Conservation (phyloP, 2,329 filamentous ascomycete species). For the Ascochyta lentis region DNA sequence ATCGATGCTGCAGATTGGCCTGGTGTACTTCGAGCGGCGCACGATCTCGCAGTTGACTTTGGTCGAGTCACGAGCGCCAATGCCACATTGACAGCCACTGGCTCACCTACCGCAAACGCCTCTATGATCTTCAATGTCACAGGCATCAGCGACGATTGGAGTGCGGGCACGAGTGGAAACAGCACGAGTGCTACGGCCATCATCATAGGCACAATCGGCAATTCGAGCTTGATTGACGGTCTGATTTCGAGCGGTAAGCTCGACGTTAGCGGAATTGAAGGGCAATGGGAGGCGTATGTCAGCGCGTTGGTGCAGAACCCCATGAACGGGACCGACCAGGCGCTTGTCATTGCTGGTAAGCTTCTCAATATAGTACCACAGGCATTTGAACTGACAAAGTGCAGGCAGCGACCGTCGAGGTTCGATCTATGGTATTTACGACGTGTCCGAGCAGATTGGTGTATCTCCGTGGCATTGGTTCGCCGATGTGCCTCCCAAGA, state of each 20-base stretch:
- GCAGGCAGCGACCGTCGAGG: slow-evolving; percentile 67
- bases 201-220: slow-evolving; percentile 72
- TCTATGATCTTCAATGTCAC: slow-evolving; percentile 53
- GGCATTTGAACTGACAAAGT: slow-evolving; percentile 10
- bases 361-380: background rate
- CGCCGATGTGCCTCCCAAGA: slow-evolving; percentile 65
- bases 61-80: slow-evolving; percentile 73
- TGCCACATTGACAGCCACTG: slow-evolving; percentile 61
- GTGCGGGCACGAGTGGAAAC: slow-evolving; percentile 26
- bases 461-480: slow-evolving; percentile 75
- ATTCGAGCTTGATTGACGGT: slow-evolving; percentile 66
- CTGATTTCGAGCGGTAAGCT: slow-evolving; percentile 64
- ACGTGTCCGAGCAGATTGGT: slow-evolving; percentile 75
- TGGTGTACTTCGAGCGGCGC: slow-evolving; percentile 71
- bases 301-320: slow-evolving; percentile 66
- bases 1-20: slow-evolving; percentile 63
- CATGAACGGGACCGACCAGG: slow-evolving; percentile 61
- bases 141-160: slow-evolving; percentile 46
- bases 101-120: slow-evolving; percentile 57
- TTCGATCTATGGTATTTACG: slow-evolving; percentile 74
- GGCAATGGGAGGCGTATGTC: slow-evolving; percentile 73
- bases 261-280: slow-evolving; percentile 63
- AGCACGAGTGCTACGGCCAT: slow-evolving; percentile 54
- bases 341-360: slow-evolving; percentile 68
- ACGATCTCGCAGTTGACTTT: slow-evolving; percentile 72